Evolutionary conservation across 1,139 yeast genomes (phyloP).

Genomic region (Yamadazyma triangularis): DNA sequence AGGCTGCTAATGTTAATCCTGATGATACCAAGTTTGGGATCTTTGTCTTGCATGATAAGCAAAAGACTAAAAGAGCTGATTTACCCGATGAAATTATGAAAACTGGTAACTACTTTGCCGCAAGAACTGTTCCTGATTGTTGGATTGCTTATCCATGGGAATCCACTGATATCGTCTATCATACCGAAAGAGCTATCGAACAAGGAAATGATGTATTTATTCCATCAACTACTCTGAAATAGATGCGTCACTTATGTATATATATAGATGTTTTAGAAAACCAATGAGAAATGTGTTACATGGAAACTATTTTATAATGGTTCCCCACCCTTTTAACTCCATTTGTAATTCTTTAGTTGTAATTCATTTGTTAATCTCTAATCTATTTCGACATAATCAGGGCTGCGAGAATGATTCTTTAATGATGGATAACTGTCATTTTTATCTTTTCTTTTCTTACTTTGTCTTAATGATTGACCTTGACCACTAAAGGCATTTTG

Average conservation of each 20-base stretch:
- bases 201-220: conserved; percentile 59
- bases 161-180: conserved; percentile 82
- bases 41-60: conserved; percentile 90
- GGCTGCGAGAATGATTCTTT: conserved; percentile 56
- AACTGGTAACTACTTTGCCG: conserved; percentile 79
- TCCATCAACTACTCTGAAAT: conserved; percentile 27
- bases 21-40: conserved; percentile 74
- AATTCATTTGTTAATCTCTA: conserved; percentile 18
- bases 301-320: too few species aligned
- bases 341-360: too few species aligned
- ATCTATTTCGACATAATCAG: conserved; percentile 79
- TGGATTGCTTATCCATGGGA: conserved; percentile 99
- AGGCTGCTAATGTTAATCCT: conserved; percentile 43
- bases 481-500: conserved; percentile 46
- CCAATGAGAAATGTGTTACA: too few species aligned
- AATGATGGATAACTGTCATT: conserved; percentile 35
- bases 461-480: conserved; percentile 71
- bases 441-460: conserved; percentile 68
- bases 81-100: conserved; percentile 62
- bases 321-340: too few species aligned
- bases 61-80: conserved; percentile 81
- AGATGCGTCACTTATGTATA: background rate
- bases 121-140: conserved; percentile 82
- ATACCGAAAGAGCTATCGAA: conserved; percentile 71
- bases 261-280: background rate